These are phyloP conservation scores for Mucor sp. DNA, from an alignment of 371 early-diverging fungal genomes.

Conservation along the genomic window DNA sequence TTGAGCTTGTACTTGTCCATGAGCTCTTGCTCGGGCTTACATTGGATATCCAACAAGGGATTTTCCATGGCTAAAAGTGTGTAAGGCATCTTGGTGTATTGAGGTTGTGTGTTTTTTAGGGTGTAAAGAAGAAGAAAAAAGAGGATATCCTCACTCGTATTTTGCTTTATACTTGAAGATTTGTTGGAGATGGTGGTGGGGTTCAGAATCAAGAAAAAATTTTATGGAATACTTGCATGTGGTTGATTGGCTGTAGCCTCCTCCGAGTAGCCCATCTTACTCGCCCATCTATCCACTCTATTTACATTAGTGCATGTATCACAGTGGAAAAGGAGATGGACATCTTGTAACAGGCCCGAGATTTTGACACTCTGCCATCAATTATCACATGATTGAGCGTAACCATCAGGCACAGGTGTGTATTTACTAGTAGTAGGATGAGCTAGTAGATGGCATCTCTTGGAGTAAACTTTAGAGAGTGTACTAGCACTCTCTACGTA, in stretches of 20 bases:
- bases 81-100: conserved; percentile 31
- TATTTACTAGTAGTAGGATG: no score
- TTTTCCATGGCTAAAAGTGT: conserved; percentile 78
- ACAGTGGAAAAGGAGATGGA: not conserved
- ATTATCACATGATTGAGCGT: not conserved
- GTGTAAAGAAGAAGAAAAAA: not conserved
- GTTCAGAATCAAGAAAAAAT: not conserved
- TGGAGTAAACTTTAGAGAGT: no score
- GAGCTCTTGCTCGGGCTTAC: conserved; percentile 71
- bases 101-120: not conserved
- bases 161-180: not conserved
- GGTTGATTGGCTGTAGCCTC: conserved; percentile 5
- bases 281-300: not conserved
- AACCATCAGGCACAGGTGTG: no score
- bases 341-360: not conserved
- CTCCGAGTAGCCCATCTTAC: not conserved
- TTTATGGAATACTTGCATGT: conserved; percentile 5
- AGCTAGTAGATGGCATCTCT: no score
- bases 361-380: not conserved
- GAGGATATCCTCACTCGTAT: not conserved
- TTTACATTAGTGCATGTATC: not conserved
- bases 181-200: not conserved
- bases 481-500: no score
- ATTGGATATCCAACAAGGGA: conserved; percentile 96
- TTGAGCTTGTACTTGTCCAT: conserved; percentile 84